Base-by-base conservation (phyloP, 2,329 filamentous ascomycete genomes). In the Onygenales sp. region DNA sequence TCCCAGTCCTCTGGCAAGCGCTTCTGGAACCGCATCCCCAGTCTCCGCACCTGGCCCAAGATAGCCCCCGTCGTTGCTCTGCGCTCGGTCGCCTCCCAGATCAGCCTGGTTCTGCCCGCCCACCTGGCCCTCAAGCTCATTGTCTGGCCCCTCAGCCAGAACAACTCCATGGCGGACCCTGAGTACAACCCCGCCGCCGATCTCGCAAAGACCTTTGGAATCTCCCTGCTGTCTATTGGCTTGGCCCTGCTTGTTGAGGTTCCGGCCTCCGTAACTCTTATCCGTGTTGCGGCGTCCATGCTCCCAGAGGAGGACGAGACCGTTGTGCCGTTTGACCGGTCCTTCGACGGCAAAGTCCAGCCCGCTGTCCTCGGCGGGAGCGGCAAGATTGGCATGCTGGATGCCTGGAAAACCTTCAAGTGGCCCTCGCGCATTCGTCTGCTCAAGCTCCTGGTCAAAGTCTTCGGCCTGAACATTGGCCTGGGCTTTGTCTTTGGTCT, bases 251-350 rank as follows among this genome's bases (percentile, higher is more conserved):
- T 89, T 53, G 70, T 91, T 55, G 76, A 88, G 57, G 78, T 96
- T 54, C 91, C 92, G 14, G 81, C 88, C 41, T 79, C 81, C 55
- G 86, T 92, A 35, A 81, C 88, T 21, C 81, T 95, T 55, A 78
- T 86, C 59, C 89, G 92, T 58, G 84, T 95, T 38, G 89, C 95
- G 67, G 90, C 91, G 6, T 92, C 88, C 48, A 83, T 95, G 61
- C 82, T 97, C 2, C 82, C 89, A 0, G 85, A 89, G 55, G 84
- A 88, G 14, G 80, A 90, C 60, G 86, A 94, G 72, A 83, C 88
- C 31, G 87, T 96, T 59, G 84, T 97, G 38, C 85, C 89, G 35
- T 95, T 97, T 63, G 92, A 97, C 75, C 87, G 90, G 59, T 85
- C 85, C 33, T 94, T 94, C 64, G 82, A 80, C 58, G 88, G 88